Evolutionary conservation across 176 grass and related monocot species (phyloP).

Genomic region (Oryza officinalis): DNA sequence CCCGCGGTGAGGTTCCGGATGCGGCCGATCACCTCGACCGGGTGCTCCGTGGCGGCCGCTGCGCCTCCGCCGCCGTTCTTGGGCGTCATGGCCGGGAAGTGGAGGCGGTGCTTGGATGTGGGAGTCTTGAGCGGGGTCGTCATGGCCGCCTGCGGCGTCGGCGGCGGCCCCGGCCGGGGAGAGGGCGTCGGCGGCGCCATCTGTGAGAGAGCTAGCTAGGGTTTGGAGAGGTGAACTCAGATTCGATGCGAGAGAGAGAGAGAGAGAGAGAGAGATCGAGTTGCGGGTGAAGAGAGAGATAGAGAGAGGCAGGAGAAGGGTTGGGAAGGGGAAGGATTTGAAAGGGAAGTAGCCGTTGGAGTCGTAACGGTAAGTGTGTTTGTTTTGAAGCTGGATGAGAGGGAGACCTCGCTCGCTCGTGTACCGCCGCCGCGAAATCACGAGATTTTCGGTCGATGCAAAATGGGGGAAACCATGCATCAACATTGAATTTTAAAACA

Average conservation of each 20-base stretch:
- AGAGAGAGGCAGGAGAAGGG: neutral
- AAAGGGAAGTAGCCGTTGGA: slow-evolving; percentile 40
- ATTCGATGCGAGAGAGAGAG: neutral
- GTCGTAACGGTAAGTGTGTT: slow-evolving; percentile 40
- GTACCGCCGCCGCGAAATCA: neutral
- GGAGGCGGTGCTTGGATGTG: slow-evolving; percentile 73
- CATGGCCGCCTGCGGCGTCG: slow-evolving; percentile 26
- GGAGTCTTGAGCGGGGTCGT: slow-evolving; percentile 54
- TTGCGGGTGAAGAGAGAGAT: neutral
- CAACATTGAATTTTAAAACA: neutral
- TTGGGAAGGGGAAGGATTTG: neutral
- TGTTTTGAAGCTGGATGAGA: slow-evolving; percentile 49
- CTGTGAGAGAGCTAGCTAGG: neutral
- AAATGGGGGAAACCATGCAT: neutral
- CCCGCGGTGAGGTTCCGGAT: slow-evolving; percentile 57
- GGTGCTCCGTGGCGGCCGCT: slow-evolving; percentile 66
- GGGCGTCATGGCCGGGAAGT: slow-evolving; percentile 56
- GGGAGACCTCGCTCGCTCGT: neutral
- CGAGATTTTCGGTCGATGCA: slow-evolving; percentile 8
- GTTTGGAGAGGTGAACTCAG: neutral
- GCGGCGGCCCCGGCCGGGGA: slow-evolving; percentile 25
- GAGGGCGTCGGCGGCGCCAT: slow-evolving; percentile 69
- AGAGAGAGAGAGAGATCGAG: neutral
- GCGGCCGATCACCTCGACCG: slow-evolving; percentile 86
- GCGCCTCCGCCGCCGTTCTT: slow-evolving; percentile 2